Evolutionary conservation across 805 yeast genomes (phyloP), one percentile per base, ranked within the genome.

Genomic region (Clavispora vitiphila): DNA sequence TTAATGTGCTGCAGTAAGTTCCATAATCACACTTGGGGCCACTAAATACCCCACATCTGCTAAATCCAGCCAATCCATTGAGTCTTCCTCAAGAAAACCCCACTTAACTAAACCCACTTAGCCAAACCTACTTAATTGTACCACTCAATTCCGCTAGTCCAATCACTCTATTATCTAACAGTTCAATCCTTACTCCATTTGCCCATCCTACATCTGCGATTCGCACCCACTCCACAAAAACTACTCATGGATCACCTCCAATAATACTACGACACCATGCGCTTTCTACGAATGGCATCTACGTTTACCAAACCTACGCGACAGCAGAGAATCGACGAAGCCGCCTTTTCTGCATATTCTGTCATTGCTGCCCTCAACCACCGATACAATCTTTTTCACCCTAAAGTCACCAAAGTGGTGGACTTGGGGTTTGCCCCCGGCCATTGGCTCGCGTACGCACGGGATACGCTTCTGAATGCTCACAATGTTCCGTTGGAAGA

Each of bases 351-450:
- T 7, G 46, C 60, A 18, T 63, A 55, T 32, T 50, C 60, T 21
- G 56, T 56, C 37, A 49, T 66, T 34, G 54, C 50, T 38, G 51
- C 53, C n/a, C 41, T 68, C 18, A 65, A 66, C 44, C 46, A 52
- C 10, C 49, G 57, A 25, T 65, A 51, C 47, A 41, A 50, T 3
- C 44, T 67, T 9, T 61, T 69, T 44, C 50, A 57, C 40, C 23
- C 45, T 8, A 30, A 40, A 2, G 63, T 65, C 5, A 56, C 57
- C 9, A 61, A 54, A 37, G 65, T 68, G 3, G 51, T 70, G 16
- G 73, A 70, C 44, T 43, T 69, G 18, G 74, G 75, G 9, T 66
- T 39, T 44, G 65, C 61, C 1, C 73, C 75, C 0, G 75, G 74
- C 7, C 63, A 62, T 38, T 69, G 75, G 74, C 48, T 59, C n/a